A percentile compares a stretch with the other conserved stretches of the same genome.
Evolutionary conservation across 345 rosid species (phyloP).

Genomic region (Acer negundo): DNA sequence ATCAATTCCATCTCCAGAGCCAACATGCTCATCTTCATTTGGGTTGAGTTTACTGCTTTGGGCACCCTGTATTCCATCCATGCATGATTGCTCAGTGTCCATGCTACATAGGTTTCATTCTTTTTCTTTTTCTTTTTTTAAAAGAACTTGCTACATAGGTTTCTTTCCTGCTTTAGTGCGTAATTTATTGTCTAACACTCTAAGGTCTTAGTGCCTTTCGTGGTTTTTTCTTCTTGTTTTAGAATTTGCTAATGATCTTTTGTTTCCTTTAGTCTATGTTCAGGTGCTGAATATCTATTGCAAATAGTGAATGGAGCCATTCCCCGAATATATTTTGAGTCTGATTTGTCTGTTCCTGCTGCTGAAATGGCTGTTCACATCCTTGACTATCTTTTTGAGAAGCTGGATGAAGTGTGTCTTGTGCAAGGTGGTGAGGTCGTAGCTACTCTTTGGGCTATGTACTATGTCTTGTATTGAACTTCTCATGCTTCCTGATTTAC

Average conservation of each 20-base stretch:
- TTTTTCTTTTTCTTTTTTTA: no score
- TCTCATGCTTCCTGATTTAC: constrained; percentile 15
- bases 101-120: not conserved
- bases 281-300: constrained; percentile 68
- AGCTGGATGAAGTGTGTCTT: constrained; percentile 78
- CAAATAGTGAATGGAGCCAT: constrained; percentile 74
- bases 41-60: not conserved
- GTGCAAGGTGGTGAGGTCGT: constrained; percentile 97
- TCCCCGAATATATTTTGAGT: constrained; percentile 59
- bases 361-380: constrained; percentile 67
- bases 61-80: not conserved
- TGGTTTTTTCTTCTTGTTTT: constrained; percentile 19
- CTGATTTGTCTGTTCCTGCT: constrained; percentile 48
- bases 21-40: not conserved
- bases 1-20: not conserved
- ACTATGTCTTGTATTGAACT: constrained; percentile 16
- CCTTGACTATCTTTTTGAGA: constrained; percentile 78
- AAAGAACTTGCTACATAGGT: not conserved
- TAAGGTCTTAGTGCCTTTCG: not conserved
- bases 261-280: constrained; percentile 51
- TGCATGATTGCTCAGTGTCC: not conserved
- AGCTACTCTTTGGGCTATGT: constrained; percentile 17
- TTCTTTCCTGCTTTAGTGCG: not conserved
- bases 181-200: not conserved
- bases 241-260: constrained; percentile 39